Conservation (phyloP, 1,139 yeast genomes). For the Yamadazyma spencermartinsiae region DNA sequence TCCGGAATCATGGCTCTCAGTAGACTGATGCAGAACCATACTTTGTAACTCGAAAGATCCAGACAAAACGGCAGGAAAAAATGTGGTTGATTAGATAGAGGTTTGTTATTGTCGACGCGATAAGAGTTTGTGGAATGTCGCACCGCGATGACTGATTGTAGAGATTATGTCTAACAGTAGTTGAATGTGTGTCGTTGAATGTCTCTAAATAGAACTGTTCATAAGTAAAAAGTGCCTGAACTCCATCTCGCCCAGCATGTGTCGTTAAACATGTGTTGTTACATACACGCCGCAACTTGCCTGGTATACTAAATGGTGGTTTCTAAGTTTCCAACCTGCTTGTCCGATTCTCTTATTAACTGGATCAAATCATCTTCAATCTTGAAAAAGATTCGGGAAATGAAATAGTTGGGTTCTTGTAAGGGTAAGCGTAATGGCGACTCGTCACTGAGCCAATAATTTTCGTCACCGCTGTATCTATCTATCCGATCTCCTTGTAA, state of each 20-base stretch:
- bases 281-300: not conserved
- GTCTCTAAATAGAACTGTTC: too few relatives aligned
- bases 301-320: too few relatives aligned
- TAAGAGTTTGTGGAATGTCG: too few relatives aligned
- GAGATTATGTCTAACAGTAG: not conserved
- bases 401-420: slow-evolving; percentile 63
- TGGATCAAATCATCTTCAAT: slow-evolving; percentile 23
- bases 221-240: too few relatives aligned
- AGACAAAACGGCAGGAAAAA: slow-evolving; percentile 1
- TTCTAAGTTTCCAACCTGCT: too few relatives aligned
- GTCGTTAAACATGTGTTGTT: not conserved
- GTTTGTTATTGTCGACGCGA: not conserved
- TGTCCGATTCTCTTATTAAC: slow-evolving; percentile 19
- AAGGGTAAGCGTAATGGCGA: slow-evolving; percentile 71
- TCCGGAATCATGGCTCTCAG: slow-evolving; percentile 13
- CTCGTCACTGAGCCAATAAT: slow-evolving; percentile 55
- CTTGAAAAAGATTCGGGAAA: slow-evolving; percentile 41
- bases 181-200: too few relatives aligned
- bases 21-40: slow-evolving; percentile 19
- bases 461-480: not conserved
- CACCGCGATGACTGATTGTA: too few relatives aligned
- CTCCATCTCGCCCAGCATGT: not conserved
- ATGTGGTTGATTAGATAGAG: too few relatives aligned
- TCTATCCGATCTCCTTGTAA: slow-evolving; percentile 4
- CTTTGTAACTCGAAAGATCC: slow-evolving; percentile 14